phyloP scores from a whole-genome alignment of 345 rosid genomes.

The Populus euphratica region DNA sequence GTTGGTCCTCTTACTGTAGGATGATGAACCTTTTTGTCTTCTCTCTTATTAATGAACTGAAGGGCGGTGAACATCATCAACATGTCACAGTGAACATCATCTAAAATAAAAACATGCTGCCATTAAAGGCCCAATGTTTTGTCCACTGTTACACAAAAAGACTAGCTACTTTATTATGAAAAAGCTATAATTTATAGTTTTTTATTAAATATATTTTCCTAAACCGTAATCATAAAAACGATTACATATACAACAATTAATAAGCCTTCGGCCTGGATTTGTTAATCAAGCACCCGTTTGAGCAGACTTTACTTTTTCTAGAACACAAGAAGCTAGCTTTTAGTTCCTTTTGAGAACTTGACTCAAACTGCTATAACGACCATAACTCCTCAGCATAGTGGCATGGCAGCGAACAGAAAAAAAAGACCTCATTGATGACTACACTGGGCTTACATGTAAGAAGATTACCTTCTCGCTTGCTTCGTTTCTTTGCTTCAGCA shows the following conservation, averaged over 20 bases:
- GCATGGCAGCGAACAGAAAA: too few species aligned
- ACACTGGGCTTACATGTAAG: background rate
- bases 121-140: background rate
- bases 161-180: too few species aligned
- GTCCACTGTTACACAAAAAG: too few species aligned
- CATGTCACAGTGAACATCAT: background rate
- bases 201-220: too few species aligned
- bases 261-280: background rate
- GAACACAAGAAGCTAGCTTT: background rate
- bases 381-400: too few species aligned
- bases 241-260: too few species aligned
- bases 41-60: too few species aligned
- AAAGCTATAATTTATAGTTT: too few species aligned
- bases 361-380: background rate
- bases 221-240: too few species aligned
- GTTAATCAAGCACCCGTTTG: background rate
- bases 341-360: background rate
- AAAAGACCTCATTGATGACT: background rate
- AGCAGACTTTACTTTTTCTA: background rate
- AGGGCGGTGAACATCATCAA: background rate
- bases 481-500: background rate
- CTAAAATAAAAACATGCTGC: too few species aligned
- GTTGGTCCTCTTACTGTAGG: too few species aligned
- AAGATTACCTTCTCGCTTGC: background rate
- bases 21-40: too few species aligned